Percentiles rank a stretch among this genome's conserved stretches.
Evolutionary conservation across 2,329 filamentous ascomycete genomes (phyloP).

Genomic region (Neopestalotiopsis sp.): DNA sequence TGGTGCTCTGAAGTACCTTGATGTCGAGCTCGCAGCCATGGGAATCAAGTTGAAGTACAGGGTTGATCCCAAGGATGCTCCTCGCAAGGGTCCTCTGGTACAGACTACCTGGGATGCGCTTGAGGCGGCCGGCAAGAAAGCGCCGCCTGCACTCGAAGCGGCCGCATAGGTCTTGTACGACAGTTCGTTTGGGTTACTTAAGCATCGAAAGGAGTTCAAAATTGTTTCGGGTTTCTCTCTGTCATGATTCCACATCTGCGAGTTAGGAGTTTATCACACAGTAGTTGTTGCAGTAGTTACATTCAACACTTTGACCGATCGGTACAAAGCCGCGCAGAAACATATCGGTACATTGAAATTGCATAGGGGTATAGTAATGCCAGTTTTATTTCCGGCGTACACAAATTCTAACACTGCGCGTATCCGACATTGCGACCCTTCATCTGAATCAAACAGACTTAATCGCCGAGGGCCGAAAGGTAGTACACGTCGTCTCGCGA

Average conservation of each 20-base stretch:
- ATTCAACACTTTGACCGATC: not conserved
- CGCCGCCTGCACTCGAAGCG: conserved; percentile 29
- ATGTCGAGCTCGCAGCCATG: conserved; percentile 96
- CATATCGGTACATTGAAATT: not conserved
- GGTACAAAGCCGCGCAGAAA: not conserved
- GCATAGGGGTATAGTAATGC: not conserved
- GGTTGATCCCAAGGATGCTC: conserved; percentile 67
- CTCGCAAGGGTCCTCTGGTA: conserved; percentile 55
- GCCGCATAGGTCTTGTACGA: conserved; percentile 20
- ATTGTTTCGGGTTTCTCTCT: not conserved
- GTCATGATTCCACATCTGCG: not conserved
- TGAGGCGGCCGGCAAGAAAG: conserved; percentile 27
- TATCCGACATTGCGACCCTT: not conserved
- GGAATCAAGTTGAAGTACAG: conserved; percentile 90
- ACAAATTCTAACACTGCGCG: not conserved
- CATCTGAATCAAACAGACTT: not conserved
- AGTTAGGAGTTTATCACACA: not conserved
- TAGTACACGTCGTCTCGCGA: not conserved
- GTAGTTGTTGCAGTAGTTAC: not conserved
- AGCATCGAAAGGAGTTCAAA: conserved; percentile 17
- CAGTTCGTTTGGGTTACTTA: not conserved
- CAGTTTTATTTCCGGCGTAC: not conserved
- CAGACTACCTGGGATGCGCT: conserved; percentile 40
- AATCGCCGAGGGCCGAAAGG: not conserved
- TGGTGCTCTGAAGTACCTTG: conserved; percentile 88